phyloP scores from a whole-genome alignment of 805 yeast species.

The Barnettozyma californica region DNA sequence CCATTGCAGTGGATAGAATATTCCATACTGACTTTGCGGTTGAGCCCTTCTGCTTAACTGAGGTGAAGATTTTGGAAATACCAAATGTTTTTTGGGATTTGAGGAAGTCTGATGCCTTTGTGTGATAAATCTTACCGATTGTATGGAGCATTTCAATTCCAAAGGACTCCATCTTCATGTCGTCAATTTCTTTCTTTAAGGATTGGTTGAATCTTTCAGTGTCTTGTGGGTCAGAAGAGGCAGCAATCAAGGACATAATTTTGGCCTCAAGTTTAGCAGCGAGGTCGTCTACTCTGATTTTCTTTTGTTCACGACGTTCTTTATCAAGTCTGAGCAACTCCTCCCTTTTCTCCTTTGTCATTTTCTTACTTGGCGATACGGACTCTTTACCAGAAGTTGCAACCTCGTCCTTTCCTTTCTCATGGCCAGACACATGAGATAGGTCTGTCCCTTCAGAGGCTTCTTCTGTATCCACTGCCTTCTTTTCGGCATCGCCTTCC shows the following conservation, averaged over 20 bases:
- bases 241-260: slow-evolving; percentile 39
- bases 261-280: slow-evolving; percentile 42
- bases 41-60: slow-evolving; percentile 78
- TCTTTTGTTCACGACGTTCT: slow-evolving; percentile 47
- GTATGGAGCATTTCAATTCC: slow-evolving; percentile 84
- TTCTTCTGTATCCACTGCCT: neutral
- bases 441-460: neutral
- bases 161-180: slow-evolving; percentile 89
- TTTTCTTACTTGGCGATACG: slow-evolving; percentile 9
- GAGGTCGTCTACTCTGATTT: slow-evolving; percentile 45
- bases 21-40: slow-evolving; percentile 79
- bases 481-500: neutral
- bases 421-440: neutral
- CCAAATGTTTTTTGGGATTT: slow-evolving; percentile 82
- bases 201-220: slow-evolving; percentile 44
- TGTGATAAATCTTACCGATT: slow-evolving; percentile 73
- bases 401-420: neutral
- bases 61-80: slow-evolving; percentile 74
- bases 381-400: neutral
- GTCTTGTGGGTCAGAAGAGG: slow-evolving; percentile 43
- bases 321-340: slow-evolving; percentile 45
- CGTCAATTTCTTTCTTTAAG: slow-evolving; percentile 61
- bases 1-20: slow-evolving; percentile 78
- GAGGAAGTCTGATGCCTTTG: slow-evolving; percentile 68
- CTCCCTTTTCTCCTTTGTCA: slow-evolving; percentile 41